Evolutionary conservation across 345 rosid genomes (phyloP).

Genomic region (Conringia planisiliqua): DNA sequence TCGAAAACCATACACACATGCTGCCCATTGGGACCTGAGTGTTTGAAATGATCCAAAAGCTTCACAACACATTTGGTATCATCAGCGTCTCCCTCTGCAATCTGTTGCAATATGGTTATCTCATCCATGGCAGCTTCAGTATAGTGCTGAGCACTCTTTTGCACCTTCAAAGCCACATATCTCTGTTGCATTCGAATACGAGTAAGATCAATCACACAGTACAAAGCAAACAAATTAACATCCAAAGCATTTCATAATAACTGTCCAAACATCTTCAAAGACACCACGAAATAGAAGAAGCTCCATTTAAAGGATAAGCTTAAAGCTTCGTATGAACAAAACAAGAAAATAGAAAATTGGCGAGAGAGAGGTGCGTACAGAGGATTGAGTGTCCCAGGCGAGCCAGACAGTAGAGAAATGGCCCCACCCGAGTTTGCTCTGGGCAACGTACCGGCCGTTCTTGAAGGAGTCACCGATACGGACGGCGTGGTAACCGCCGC

Average conservation of each 20-base stretch:
- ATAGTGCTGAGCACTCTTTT: constrained; percentile 92
- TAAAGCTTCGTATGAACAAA: not conserved
- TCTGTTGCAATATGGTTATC: constrained; percentile 81
- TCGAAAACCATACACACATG: constrained; percentile 96
- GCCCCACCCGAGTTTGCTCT: constrained; percentile 94
- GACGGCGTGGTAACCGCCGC: constrained; percentile 92
- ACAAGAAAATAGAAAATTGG: not conserved
- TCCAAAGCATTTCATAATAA: no score
- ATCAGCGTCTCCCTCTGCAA: constrained; percentile 75
- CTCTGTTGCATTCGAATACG: constrained; percentile 41
- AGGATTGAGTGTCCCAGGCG: constrained; percentile 74
- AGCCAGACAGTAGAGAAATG: constrained; percentile 99
- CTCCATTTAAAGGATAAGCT: not conserved
- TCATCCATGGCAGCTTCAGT: constrained; percentile 98
- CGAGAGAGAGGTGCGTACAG: constrained; percentile 41
- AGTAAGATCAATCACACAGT: not conserved
- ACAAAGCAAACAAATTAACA: not conserved
- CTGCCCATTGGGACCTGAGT: constrained; percentile 86
- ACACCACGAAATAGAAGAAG: not conserved
- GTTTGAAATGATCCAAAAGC: constrained; percentile 91
- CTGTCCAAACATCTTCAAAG: no score
- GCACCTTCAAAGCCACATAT: constrained; percentile 89
- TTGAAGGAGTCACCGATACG: constrained; percentile 79
- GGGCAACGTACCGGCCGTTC: constrained; percentile 77
- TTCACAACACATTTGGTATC: constrained; percentile 73